Evolutionary conservation across 805 yeast genomes (phyloP), one percentile per base, ranked within the genome.

Genomic region (Priceomyces haplophilus): DNA sequence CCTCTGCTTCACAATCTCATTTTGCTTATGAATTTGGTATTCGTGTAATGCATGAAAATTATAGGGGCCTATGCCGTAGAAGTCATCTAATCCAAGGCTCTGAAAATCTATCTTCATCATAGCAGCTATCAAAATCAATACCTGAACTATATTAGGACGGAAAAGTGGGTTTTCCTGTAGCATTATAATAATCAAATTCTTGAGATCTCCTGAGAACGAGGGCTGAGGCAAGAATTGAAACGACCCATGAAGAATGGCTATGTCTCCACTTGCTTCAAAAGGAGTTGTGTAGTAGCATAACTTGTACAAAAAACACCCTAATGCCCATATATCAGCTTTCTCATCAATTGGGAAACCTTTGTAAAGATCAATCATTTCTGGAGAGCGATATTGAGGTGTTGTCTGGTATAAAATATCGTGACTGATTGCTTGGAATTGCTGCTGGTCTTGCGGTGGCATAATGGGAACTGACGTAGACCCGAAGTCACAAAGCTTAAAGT

Each of bases 271-370:
- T 34, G 85, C 82, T 64, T 91, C 99, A 62, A 93, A 91, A 1
- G 99, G 99, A 1, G 99, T 91, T 1, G 85, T 90, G 63, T 88
- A 91, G 65, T 85, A 91, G 64, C 96, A 84, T 47, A 91, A 70
- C 59, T 91, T 91, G 71, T 87, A 91, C 39, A 93, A 71, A 48
- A 93, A 87, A 24, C 93, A 83, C 8, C 99, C 99, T 37, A 91
- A 67, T 0, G 99, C 99, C 99, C 99, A 91, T 37, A 91, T 86
- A 65, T 91, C 99, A 6, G 91, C 76, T 62, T 88, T 88, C 55
- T 90, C 95, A 62, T 91, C 93, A 32, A 91, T 85, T 1, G 97
- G 93, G 37, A 81, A 67, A 5, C 89, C 86, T 37, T 88, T 72
- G 59, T 84, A 83, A 19, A 90, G 73, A 63, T 91, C 97, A 43